Evolutionary conservation across 306 rosid genomes (phyloP).

Genomic region (Fragaria vesca): DNA sequence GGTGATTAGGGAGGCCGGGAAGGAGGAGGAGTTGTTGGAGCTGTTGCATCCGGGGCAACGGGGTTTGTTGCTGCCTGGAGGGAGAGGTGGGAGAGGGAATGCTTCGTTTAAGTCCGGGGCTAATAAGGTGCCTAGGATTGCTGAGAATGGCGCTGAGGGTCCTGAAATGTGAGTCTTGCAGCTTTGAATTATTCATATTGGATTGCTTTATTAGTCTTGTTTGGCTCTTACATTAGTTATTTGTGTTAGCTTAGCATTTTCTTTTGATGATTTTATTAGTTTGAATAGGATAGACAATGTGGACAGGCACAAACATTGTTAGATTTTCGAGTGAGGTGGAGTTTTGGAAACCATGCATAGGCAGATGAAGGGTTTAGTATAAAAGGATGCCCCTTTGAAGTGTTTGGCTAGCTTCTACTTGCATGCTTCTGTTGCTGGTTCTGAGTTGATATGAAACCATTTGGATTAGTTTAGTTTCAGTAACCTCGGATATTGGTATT

Average conservation of each 20-base stretch:
- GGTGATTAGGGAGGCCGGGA: slow-evolving; percentile 58
- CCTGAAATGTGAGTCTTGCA: slow-evolving; percentile 63
- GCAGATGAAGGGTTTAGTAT: not conserved
- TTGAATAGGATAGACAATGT: not conserved
- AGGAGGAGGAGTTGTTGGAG: slow-evolving; percentile 67
- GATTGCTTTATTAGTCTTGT: not conserved
- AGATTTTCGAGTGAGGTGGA: not conserved
- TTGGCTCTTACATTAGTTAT: not conserved
- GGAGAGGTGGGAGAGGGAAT: slow-evolving; percentile 96
- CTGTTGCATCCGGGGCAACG: slow-evolving; percentile 75
- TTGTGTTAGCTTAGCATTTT: not conserved
- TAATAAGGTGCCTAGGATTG: slow-evolving; percentile 87
- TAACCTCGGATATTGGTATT: not conserved
- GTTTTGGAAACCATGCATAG: not conserved
- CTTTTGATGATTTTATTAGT: not conserved
- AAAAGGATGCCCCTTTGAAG: not conserved
- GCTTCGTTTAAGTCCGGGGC: slow-evolving; percentile 77
- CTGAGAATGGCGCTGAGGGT: slow-evolving; percentile 88
- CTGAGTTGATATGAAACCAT: not conserved
- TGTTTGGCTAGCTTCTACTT: not conserved
- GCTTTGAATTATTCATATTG: not conserved
- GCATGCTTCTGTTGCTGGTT: not conserved
- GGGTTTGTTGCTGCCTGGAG: slow-evolving; percentile 78
- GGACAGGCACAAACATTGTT: not conserved
- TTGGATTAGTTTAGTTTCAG: not conserved